A percentile compares a stretch with the other conserved stretches of the same genome.
Evolutionary conservation across 73 alveolate genomes (phyloP).

Genomic region (Blepharisma japonicum): DNA sequence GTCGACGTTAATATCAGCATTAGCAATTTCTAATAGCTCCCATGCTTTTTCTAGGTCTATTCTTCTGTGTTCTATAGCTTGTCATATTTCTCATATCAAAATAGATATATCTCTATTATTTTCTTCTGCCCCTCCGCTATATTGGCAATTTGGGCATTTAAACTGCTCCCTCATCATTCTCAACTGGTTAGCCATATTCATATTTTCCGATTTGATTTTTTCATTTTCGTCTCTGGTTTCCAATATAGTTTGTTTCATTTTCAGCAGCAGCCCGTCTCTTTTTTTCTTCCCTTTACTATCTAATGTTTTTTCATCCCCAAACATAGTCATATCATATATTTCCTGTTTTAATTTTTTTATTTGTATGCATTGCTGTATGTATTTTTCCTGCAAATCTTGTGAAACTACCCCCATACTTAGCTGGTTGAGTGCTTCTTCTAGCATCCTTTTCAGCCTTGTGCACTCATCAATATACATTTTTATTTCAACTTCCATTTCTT

Average conservation of each 20-base stretch:
- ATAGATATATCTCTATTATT: not conserved
- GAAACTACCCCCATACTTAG: not conserved
- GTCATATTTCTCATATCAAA: slow-evolving; percentile 19
- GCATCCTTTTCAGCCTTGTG: slow-evolving; percentile 46
- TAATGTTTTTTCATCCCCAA: slow-evolving; percentile 12
- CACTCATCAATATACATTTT: slow-evolving; percentile 66
- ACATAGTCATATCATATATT: not conserved
- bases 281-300: not conserved
- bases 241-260: not conserved
- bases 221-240: not conserved
- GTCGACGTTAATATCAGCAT: not conserved
- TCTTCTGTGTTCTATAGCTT: slow-evolving; percentile 23
- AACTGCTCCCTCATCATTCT: not conserved
- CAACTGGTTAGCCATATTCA: not conserved
- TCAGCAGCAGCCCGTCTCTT: not conserved
- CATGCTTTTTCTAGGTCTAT: not conserved
- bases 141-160: slow-evolving; percentile 9
- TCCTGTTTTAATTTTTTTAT: slow-evolving; percentile 5
- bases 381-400: slow-evolving; percentile 5
- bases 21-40: not conserved
- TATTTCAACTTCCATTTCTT: slow-evolving; percentile 57
- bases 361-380: slow-evolving; percentile 12
- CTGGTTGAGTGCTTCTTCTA: slow-evolving; percentile 41
- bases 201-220: not conserved
- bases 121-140: not conserved